Conservation (phyloP, 2,329 filamentous ascomycete species). For the Colletotrichum sp. region DNA sequence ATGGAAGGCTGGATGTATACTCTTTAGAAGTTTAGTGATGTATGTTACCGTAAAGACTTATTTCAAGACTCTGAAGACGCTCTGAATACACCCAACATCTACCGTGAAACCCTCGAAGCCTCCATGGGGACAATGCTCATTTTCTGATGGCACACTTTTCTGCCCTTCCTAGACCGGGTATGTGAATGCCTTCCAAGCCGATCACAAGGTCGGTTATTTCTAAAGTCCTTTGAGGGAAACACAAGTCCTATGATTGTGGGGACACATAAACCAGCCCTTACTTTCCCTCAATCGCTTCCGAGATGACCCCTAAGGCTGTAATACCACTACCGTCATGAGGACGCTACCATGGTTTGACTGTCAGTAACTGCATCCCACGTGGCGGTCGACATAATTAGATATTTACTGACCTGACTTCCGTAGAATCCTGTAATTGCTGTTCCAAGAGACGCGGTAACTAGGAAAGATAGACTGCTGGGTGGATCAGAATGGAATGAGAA, state of each 20-base stretch:
- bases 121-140: background rate
- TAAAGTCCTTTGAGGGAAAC: background rate
- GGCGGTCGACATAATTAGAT: background rate
- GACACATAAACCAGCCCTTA: background rate
- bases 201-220: background rate
- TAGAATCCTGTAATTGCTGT: background rate
- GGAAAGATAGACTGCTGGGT: background rate
- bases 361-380: background rate
- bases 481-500: background rate
- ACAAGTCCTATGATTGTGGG: background rate
- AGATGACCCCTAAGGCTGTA: background rate
- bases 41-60: background rate
- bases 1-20: conserved; percentile 17
- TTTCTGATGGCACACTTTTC: background rate
- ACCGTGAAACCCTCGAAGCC: background rate
- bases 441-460: background rate
- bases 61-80: background rate
- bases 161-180: background rate
- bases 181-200: background rate
- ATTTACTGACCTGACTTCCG: background rate
- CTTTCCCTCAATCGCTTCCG: background rate
- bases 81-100: background rate
- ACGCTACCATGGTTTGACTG: background rate
- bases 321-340: background rate
- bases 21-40: background rate